Evolutionary conservation across 345 rosid species (phyloP).

Genomic region (Viola odorata): DNA sequence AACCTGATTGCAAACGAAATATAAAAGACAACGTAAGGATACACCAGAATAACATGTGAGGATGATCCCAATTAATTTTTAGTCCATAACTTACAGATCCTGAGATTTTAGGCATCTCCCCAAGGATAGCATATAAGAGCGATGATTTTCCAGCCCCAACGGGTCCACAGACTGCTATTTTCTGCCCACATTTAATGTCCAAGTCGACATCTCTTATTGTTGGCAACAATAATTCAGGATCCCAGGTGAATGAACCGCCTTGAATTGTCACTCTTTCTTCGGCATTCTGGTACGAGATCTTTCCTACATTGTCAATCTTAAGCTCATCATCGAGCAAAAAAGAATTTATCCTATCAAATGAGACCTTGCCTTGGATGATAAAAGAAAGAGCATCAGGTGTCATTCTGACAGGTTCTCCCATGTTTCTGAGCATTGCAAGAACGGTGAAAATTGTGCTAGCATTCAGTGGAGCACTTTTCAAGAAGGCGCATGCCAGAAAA

Average conservation of each 20-base stretch:
- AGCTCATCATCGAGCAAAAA: constrained; percentile 67
- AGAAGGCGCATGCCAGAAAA: constrained; percentile 54
- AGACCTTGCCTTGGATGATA: constrained; percentile 68
- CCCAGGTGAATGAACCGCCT: constrained; percentile 67
- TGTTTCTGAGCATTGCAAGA: constrained; percentile 56
- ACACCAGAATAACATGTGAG: not conserved
- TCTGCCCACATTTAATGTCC: constrained; percentile 42
- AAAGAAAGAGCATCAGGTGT: constrained; percentile 70
- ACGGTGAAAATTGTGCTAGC: constrained; percentile 73
- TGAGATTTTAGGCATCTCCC: constrained; percentile 61
- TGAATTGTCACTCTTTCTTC: constrained; percentile 35
- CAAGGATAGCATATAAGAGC: constrained; percentile 52
- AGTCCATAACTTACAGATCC: constrained; percentile 47
- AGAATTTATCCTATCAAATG: constrained; percentile 45
- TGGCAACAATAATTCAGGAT: constrained; percentile 34
- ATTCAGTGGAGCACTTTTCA: constrained; percentile 53
- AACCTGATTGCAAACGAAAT: constrained; percentile 29
- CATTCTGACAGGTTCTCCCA: constrained; percentile 60
- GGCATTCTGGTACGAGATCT: constrained; percentile 8
- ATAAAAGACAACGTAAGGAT: too few relatives aligned
- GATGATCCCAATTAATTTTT: not conserved
- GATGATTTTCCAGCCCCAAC: constrained; percentile 85
- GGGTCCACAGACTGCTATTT: constrained; percentile 18
- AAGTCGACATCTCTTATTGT: constrained; percentile 41
- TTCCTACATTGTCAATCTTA: constrained; percentile 21